These are phyloP conservation scores for Penicillium sp. DNA, from an alignment of 2,329 filamentous ascomycete species.

Conservation along the genomic window DNA sequence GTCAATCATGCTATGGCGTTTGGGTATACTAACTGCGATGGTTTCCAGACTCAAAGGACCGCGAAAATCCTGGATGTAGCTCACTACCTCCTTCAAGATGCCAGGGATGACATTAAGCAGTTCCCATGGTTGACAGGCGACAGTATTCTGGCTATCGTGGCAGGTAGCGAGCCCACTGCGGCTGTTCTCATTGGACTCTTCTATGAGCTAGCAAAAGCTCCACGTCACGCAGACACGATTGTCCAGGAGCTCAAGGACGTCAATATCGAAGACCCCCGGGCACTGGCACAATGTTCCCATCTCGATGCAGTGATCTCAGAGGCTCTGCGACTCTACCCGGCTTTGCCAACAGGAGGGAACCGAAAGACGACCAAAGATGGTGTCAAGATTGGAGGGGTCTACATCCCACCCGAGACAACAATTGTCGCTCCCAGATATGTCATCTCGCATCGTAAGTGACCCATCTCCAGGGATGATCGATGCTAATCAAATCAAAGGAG, in stretches of 20 bases:
- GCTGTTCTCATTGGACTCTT: constrained; percentile 4
- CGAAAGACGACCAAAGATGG: constrained; percentile 15
- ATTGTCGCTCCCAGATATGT: constrained; percentile 15
- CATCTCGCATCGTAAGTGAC: constrained; percentile 14
- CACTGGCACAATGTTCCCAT: constrained; percentile 5
- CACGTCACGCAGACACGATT: constrained; percentile 5
- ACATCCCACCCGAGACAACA: constrained; percentile 17
- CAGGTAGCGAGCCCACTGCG: constrained; percentile 11
- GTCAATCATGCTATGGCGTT: not conserved
- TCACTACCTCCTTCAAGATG: constrained; percentile 7
- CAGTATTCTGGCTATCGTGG: constrained; percentile 11
- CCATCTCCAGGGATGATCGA: not conserved
- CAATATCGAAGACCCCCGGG: constrained; percentile 3
- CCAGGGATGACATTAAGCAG: not conserved
- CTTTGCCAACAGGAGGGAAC: constrained; percentile 13
- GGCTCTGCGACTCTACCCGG: constrained; percentile 15
- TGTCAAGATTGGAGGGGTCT: constrained; percentile 9
- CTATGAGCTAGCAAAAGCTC: constrained; percentile 4
- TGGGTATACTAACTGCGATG: not conserved
- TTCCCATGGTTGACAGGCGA: constrained; percentile 10
- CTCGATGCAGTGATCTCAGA: constrained; percentile 16
- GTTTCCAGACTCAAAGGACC: not conserved
- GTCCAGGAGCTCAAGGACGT: constrained; percentile 6
- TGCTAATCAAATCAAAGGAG: constrained; percentile 6
- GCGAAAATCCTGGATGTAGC: constrained; percentile 4